Evolutionary conservation across 2,329 filamentous ascomycete species (phyloP).

Genomic region (Plectosphaerella plurivora): DNA sequence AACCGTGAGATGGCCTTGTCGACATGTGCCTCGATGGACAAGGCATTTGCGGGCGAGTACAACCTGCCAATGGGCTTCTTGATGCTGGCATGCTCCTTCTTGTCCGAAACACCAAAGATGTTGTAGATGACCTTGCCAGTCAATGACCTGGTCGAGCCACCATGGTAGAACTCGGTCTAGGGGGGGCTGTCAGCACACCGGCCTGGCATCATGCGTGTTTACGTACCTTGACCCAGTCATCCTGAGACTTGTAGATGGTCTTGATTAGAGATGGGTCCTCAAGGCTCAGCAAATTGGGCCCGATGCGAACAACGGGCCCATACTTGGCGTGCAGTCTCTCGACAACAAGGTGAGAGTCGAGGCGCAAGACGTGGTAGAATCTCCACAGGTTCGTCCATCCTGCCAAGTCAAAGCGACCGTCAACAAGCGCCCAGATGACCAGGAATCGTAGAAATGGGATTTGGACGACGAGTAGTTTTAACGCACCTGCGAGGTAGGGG

Average conservation of each 20-base stretch:
- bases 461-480: too few species aligned
- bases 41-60: conserved; percentile 22
- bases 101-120: conserved; percentile 30
- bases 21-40: conserved; percentile 30
- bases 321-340: conserved; percentile 25
- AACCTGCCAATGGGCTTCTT: conserved; percentile 31
- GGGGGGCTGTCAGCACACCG: too few species aligned
- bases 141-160: conserved; percentile 21
- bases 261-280: conserved; percentile 20
- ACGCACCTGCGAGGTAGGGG: conserved; percentile 23
- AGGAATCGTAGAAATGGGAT: too few species aligned
- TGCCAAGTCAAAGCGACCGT: neutral
- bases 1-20: conserved; percentile 46
- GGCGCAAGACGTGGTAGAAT: neutral
- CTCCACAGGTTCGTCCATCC: conserved; percentile 1
- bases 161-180: conserved; percentile 30
- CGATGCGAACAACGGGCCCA: conserved; percentile 25
- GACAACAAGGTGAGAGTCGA: neutral
- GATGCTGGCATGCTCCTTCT: conserved; percentile 22
- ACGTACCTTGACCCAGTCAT: conserved; percentile 14
- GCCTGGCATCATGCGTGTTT: neutral
- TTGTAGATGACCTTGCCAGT: conserved; percentile 28
- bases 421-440: too few species aligned
- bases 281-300: conserved; percentile 21
- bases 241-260: conserved; percentile 20